Evolutionary conservation across 495 filamentous ascomycete species (phyloP).

Genomic region (Pyrenopolyporus hunteri): DNA sequence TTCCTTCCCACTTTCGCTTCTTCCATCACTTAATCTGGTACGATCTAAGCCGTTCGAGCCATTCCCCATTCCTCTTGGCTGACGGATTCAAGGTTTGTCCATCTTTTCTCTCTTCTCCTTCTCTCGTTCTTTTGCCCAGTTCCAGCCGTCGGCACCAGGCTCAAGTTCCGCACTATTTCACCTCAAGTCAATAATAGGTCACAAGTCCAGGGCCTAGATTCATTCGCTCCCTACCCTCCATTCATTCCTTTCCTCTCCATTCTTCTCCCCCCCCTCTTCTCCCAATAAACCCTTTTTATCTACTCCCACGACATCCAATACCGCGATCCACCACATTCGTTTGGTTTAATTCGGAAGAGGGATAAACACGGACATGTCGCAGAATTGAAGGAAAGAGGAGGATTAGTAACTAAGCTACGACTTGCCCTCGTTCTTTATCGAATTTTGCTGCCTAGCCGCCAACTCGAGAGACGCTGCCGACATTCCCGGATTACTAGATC

Average conservation of each 20-base stretch:
- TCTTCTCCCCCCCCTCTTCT: constrained; percentile 3
- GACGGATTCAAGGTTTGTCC: constrained; percentile 25
- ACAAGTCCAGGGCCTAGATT: constrained; percentile 24
- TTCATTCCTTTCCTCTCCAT: constrained; percentile 8
- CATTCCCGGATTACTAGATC: constrained; percentile 20
- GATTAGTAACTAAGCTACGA: constrained; percentile 22
- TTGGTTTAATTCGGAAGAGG: constrained; percentile 16
- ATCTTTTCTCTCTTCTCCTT: constrained; percentile 20
- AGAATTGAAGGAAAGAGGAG: constrained; percentile 13
- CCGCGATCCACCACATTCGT: constrained; percentile 28
- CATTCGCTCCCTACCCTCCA: constrained; percentile 9
- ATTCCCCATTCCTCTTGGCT: constrained; percentile 16
- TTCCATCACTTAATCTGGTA: constrained; percentile 22
- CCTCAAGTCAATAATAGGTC: constrained; percentile 17
- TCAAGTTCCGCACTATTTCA: constrained; percentile 13
- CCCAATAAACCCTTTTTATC: neutral
- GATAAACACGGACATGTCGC: constrained; percentile 22
- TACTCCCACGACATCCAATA: constrained; percentile 10
- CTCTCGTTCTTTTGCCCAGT: constrained; percentile 15
- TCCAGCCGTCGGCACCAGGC: constrained; percentile 4
- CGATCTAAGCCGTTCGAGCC: constrained; percentile 11
- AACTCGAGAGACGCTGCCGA: constrained; percentile 22
- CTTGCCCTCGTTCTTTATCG: constrained; percentile 15
- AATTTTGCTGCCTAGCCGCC: constrained; percentile 2
- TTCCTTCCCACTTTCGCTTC: neutral